Evolutionary conservation across 768 basidiomycete genomes (phyloP).

Genomic region (Strobilomyces confusus): DNA sequence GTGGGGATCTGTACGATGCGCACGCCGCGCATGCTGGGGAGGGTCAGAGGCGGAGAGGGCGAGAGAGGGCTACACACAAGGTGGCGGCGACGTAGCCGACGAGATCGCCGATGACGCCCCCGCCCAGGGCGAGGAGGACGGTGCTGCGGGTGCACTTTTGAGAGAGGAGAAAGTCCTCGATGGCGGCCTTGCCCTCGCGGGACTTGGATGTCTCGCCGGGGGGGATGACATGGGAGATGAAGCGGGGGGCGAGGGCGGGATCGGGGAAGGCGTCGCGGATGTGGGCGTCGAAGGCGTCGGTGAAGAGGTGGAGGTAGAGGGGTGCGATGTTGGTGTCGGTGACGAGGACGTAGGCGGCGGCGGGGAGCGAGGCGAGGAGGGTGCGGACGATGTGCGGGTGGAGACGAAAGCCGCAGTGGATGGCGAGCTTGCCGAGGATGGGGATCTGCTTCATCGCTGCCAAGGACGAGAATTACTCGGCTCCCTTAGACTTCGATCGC

Average conservation of each 20-base stretch:
- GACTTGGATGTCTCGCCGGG: constrained; percentile 95
- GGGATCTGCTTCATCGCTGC: constrained; percentile 49
- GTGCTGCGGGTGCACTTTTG: constrained; percentile 91
- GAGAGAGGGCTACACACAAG: constrained; percentile 54
- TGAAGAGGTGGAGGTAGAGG: constrained; percentile 67
- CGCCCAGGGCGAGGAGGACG: constrained; percentile 89
- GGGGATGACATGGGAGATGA: constrained; percentile 72
- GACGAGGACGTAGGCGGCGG: constrained; percentile 86
- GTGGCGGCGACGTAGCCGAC: constrained; percentile 97
- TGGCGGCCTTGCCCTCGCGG: constrained; percentile 83
- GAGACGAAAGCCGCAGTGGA: constrained; percentile 93
- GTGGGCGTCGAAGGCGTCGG: constrained; percentile 55
- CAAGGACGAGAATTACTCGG: too few species aligned
- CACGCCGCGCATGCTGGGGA: constrained; percentile 90
- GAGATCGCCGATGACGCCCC: constrained; percentile 96
- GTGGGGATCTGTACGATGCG: constrained; percentile 96
- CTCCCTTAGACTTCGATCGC: background rate
- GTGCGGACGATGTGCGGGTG: constrained; percentile 79
- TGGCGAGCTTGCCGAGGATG: constrained; percentile 80
- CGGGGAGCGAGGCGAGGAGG: constrained; percentile 63
- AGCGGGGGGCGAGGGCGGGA: constrained; percentile 45
- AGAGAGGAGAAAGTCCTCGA: constrained; percentile 89
- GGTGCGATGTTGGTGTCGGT: constrained; percentile 89
- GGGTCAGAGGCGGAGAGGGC: background rate
- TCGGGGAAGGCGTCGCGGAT: constrained; percentile 24